Evolutionary conservation across 768 basidiomycete species (phyloP).

Genomic region (Clavaria fumosa): DNA sequence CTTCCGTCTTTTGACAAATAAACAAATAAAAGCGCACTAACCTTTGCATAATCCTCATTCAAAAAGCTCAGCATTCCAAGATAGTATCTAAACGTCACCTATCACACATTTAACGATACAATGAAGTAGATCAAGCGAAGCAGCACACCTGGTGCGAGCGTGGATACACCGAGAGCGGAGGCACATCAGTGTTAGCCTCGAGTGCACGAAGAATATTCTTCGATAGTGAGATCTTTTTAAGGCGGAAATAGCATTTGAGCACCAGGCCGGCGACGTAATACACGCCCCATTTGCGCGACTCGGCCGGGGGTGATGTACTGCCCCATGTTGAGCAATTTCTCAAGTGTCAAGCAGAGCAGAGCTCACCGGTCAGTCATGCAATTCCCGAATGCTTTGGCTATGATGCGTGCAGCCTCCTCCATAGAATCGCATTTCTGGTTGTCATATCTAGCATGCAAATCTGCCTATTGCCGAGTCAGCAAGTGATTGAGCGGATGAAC

Average conservation of each 20-base stretch:
- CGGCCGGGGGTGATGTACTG: constrained; percentile 51
- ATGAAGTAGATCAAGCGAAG: constrained; percentile 6
- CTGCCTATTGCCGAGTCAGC: constrained; percentile 29
- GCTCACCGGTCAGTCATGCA: constrained; percentile 74
- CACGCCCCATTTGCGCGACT: constrained; percentile 79
- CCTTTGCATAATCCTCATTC: constrained; percentile 82
- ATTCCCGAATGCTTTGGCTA: constrained; percentile 78
- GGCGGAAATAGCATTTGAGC: constrained; percentile 92
- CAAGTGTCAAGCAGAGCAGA: background rate
- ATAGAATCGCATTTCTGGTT: constrained; percentile 47
- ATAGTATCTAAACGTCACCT: constrained; percentile 93
- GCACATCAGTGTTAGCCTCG: constrained; percentile 72
- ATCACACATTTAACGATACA: constrained; percentile 12
- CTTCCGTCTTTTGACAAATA: background rate
- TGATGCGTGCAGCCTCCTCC: constrained; percentile 77
- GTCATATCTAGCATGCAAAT: constrained; percentile 41
- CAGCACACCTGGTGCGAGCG: constrained; percentile 66
- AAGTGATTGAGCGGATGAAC: constrained; percentile 5
- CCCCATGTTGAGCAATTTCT: background rate
- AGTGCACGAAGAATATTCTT: constrained; percentile 88
- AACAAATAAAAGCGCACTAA: constrained; percentile 15
- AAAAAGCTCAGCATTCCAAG: constrained; percentile 89
- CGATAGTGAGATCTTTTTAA: constrained; percentile 80
- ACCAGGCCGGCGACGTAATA: constrained; percentile 87
- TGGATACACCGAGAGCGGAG: constrained; percentile 60